Evolutionary conservation across 2,329 filamentous ascomycete genomes (phyloP).

Genomic region (Myriosclerotinia duriaeana): DNA sequence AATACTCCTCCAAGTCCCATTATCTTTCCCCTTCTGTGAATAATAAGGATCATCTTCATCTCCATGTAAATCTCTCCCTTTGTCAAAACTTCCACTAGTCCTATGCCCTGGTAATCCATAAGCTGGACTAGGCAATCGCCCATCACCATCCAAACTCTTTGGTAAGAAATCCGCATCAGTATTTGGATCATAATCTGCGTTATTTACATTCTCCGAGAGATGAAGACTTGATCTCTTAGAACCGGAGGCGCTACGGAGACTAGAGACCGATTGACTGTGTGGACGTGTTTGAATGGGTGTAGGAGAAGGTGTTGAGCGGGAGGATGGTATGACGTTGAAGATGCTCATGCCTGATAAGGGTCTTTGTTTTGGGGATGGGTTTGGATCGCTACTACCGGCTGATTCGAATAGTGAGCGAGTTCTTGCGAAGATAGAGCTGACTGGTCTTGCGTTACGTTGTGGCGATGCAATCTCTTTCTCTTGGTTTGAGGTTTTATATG

Average conservation of each 20-base stretch:
- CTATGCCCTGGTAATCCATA: neutral
- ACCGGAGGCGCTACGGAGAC: neutral
- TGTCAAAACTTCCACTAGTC: constrained; percentile 16
- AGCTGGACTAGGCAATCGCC: constrained; percentile 2
- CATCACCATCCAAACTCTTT: constrained; percentile 19
- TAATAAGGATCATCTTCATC: constrained; percentile 7
- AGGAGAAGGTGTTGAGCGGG: neutral
- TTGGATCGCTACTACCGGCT: constrained; percentile 15
- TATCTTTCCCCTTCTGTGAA: constrained; percentile 1
- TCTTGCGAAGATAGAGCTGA: constrained; percentile 33
- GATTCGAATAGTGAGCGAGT: constrained; percentile 37
- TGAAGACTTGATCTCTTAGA: neutral
- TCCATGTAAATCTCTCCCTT: neutral
- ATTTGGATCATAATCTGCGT: constrained; percentile 19
- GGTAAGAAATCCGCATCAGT: constrained; percentile 17
- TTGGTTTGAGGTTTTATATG: neutral
- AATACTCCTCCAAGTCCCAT: neutral
- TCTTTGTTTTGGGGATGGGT: constrained; percentile 19
- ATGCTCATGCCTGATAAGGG: constrained; percentile 10
- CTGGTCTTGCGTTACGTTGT: constrained; percentile 21
- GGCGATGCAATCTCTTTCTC: constrained; percentile 2
- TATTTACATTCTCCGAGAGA: neutral
- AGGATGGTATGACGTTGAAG: neutral
- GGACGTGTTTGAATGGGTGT: constrained; percentile 8
- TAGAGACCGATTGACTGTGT: constrained; percentile 7